Percentiles rank a stretch among this genome's conserved stretches.
These are phyloP conservation scores for Picea abies DNA, from an alignment of 83 land plant species.

Conservation along the genomic window DNA sequence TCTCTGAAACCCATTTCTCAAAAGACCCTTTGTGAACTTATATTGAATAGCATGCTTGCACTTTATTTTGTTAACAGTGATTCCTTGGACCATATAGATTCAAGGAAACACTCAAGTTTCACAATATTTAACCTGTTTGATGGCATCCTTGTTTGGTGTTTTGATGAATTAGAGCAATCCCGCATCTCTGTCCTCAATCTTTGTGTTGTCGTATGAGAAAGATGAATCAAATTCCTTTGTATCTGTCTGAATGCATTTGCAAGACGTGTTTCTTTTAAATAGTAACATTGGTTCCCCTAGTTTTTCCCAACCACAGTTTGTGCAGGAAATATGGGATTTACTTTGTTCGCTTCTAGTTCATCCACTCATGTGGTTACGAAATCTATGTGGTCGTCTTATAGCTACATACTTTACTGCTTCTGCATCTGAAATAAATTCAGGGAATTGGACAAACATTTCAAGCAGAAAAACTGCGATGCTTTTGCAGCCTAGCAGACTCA, in stretches of 20 bases:
- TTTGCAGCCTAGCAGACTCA: slow-evolving; percentile 68
- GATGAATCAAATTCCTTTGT: background rate
- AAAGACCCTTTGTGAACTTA: too few relatives aligned
- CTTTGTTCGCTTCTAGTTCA: slow-evolving; percentile 60
- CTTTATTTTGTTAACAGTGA: too few relatives aligned
- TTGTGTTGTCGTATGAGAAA: too few relatives aligned
- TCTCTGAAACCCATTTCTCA: too few relatives aligned
- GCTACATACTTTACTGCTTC: slow-evolving; percentile 44
- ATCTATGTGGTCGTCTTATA: slow-evolving; percentile 59
- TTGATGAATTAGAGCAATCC: too few relatives aligned
- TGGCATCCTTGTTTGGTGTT: background rate
- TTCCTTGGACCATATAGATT: background rate
- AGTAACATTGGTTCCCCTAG: background rate
- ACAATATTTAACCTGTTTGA: background rate
- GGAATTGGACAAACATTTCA: slow-evolving; percentile 9
- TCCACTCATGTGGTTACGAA: slow-evolving; percentile 75
- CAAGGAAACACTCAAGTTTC: background rate
- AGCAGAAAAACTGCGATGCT: slow-evolving; percentile 25
- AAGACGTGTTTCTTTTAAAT: background rate
- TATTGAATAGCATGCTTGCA: too few relatives aligned
- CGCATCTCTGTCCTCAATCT: too few relatives aligned
- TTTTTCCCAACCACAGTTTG: background rate
- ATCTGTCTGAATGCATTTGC: background rate
- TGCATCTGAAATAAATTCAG: slow-evolving; percentile 13
- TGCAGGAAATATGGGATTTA: slow-evolving; percentile 80